Evolutionary conservation across 2,329 filamentous ascomycete species (phyloP), one percentile per base, ranked within the genome.

Genomic region (Phoma sp.): DNA sequence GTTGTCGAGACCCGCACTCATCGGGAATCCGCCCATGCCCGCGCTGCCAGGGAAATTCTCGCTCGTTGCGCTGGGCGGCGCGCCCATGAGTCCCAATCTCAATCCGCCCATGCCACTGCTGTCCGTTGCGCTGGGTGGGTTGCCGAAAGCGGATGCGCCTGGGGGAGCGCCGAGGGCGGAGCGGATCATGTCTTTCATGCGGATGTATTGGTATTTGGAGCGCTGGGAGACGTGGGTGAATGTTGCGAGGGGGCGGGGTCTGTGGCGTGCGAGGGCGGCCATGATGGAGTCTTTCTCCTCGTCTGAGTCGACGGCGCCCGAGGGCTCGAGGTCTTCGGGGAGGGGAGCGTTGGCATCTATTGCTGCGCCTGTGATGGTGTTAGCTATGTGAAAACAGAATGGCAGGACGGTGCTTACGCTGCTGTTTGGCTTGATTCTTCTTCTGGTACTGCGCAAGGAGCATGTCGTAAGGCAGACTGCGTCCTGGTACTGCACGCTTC

Each of bases 371-470:
- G 73, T 12, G 10, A 25, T 26, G 11, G 33, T 38, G 39, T 64
- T 46, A 65, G 54, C 17, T 36, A 10, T 4, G 7, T 15, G 1
- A 15, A 10, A 17, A 37, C 10, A 6, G 12, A 18, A 3, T 11
- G 9, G 3, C 11, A 23, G n/a, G 18, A 12, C 40, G 4, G 3
- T 29, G 83, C 88, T 78, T 82, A 93, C 91, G 96, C 76, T 98
- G 95, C 78, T 96, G 91, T 71, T 96, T 96, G 18, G 95, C 95
- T 75, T 98, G 95, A 68, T 99, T 99, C 82, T 97, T 98, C 83
- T 98, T 97, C 88, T 82, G 80, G 57, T 81, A 82, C 50, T 81
- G 79, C 29, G 73, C 74, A 12, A 97, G 82, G 32, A 97, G 80
- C 88, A 96, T 95, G 74, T 96, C 92, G 70, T 97, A 97, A 1